Evolutionary conservation across 1,139 yeast species (phyloP).

Genomic region (Hyphopichia khmerensis): DNA sequence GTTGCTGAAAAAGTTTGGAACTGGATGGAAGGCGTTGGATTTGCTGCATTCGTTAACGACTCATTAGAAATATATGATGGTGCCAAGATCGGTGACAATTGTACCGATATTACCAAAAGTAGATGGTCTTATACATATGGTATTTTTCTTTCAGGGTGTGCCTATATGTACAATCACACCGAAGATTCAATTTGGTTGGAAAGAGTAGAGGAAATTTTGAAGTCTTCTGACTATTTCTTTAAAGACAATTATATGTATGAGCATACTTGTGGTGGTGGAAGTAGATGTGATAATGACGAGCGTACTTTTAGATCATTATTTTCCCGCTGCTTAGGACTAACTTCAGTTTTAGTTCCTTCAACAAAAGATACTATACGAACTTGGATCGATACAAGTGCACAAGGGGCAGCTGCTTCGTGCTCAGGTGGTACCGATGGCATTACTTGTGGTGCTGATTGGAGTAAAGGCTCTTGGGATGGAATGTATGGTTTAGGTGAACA

Average conservation of each 20-base stretch:
- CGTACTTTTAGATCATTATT: conserved; percentile 74
- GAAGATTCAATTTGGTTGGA: conserved; percentile 54
- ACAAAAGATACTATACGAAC: conserved; percentile 41
- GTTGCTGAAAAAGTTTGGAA: conserved; percentile 69
- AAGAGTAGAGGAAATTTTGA: conserved; percentile 50
- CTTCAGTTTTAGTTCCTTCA: conserved; percentile 57
- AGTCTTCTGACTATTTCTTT: conserved; percentile 52
- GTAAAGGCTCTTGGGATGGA: conserved; percentile 57
- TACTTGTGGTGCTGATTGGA: conserved; percentile 76
- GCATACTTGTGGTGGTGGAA: conserved; percentile 54
- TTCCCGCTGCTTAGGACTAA: conserved; percentile 61
- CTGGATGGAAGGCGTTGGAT: conserved; percentile 60
- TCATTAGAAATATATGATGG: conserved; percentile 65
- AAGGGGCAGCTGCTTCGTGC: conserved; percentile 70
- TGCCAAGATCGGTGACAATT: conserved; percentile 55
- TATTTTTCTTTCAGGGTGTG: conserved; percentile 68
- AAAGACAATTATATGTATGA: conserved; percentile 57
- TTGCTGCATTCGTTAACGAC: conserved; percentile 38
- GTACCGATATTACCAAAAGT: conserved; percentile 50
- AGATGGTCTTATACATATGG: conserved; percentile 88
- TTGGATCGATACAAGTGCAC: conserved; percentile 52
- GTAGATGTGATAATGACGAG: conserved; percentile 71
- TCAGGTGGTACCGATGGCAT: conserved; percentile 73
- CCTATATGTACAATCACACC: conserved; percentile 70
- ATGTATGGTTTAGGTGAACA: conserved; percentile 77